These are phyloP conservation scores for Aureobasidium musti DNA, from an alignment of 2,329 filamentous ascomycete genomes.

Conservation along the genomic window DNA sequence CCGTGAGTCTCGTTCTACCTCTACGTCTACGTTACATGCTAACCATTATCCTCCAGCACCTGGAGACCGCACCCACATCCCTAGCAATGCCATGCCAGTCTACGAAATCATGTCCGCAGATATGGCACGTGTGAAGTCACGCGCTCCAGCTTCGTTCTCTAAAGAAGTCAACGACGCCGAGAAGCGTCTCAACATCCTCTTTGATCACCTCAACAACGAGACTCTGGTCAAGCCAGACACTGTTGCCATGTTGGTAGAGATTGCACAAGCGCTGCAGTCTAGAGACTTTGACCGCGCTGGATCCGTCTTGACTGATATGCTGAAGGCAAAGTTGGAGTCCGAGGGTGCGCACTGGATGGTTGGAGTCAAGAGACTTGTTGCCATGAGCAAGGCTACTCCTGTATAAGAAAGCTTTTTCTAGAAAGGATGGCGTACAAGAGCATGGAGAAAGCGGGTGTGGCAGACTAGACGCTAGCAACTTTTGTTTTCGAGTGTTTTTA, in stretches of 20 bases:
- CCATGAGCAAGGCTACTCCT: slow-evolving; percentile 44
- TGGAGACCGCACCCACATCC: slow-evolving; percentile 89
- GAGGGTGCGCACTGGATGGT: slow-evolving; percentile 56
- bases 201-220: slow-evolving; percentile 95
- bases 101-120: slow-evolving; percentile 80
- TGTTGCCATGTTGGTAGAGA: slow-evolving; percentile 64
- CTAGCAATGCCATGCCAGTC: slow-evolving; percentile 70
- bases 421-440: too few relatives aligned
- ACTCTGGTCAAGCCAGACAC: slow-evolving; percentile 83
- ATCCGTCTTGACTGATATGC: slow-evolving; percentile 49
- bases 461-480: neutral
- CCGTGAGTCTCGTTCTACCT: slow-evolving; percentile 54
- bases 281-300: slow-evolving; percentile 51
- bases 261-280: slow-evolving; percentile 48
- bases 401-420: slow-evolving; percentile 18
- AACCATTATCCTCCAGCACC: slow-evolving; percentile 34
- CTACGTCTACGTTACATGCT: neutral
- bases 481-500: neutral
- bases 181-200: slow-evolving; percentile 88
- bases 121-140: slow-evolving; percentile 83
- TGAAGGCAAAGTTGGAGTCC: slow-evolving; percentile 50
- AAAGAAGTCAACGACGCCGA: slow-evolving; percentile 91
- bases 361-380: slow-evolving; percentile 44
- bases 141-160: slow-evolving; percentile 83
- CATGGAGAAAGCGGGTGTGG: neutral